A percentile compares a stretch with the other conserved stretches of the same genome.
Evolutionary conservation across 805 yeast genomes (phyloP).

Genomic region (Kodamaea sagamina): DNA sequence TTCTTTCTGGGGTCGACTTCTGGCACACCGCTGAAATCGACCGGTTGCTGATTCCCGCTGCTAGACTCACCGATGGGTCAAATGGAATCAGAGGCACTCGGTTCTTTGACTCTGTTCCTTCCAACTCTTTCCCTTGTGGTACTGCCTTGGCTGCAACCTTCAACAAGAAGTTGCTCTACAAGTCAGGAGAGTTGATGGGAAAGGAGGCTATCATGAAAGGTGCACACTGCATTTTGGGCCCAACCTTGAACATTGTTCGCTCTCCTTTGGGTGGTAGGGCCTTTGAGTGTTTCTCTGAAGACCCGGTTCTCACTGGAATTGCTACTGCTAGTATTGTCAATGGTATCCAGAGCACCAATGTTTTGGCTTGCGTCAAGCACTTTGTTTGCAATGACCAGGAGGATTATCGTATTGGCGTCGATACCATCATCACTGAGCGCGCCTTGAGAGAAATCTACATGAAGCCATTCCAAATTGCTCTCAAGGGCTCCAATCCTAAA

Average conservation of each 20-base stretch:
- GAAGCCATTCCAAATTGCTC: conserved; percentile 62
- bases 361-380: conserved; percentile 62
- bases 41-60: conserved; percentile 19
- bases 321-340: conserved; percentile 49
- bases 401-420: conserved; percentile 50
- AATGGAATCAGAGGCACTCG: conserved; percentile 65
- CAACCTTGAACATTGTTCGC: conserved; percentile 52
- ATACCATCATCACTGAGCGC: conserved; percentile 54
- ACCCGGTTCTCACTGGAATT: conserved; percentile 51
- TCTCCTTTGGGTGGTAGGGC: conserved; percentile 64
- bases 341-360: conserved; percentile 54
- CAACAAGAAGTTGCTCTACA: conserved; percentile 47
- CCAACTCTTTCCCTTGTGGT: conserved; percentile 63
- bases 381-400: conserved; percentile 66
- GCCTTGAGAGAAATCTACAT: conserved; percentile 66
- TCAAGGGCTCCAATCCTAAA: conserved; percentile 53
- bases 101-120: conserved; percentile 52
- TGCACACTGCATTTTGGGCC: conserved; percentile 52
- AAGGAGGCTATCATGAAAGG: conserved; percentile 55
- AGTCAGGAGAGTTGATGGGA: conserved; percentile 56
- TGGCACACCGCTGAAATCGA: conserved; percentile 18
- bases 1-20: conserved; percentile 32
- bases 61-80: conserved; percentile 53
- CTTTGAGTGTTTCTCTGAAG: conserved; percentile 63
- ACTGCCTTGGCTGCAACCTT: conserved; percentile 60